Evolutionary conservation across 495 filamentous ascomycete genomes (phyloP).

Genomic region (Cercophora samala): DNA sequence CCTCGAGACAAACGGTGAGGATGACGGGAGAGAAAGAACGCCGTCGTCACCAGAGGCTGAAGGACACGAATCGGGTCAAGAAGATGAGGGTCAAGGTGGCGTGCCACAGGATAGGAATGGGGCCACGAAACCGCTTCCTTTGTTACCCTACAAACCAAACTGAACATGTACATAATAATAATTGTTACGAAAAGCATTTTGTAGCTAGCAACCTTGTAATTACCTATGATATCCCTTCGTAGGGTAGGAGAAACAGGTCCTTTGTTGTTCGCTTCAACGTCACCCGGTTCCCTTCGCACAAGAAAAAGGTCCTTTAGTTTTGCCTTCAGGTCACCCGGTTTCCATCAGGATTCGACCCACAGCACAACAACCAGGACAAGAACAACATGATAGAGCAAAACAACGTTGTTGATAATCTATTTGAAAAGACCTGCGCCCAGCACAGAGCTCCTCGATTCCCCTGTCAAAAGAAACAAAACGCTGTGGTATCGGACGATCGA

Average conservation of each 20-base stretch:
- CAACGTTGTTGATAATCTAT: slow-evolving; percentile 10
- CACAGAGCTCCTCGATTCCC: background rate
- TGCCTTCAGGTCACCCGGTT: background rate
- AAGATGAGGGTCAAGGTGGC: slow-evolving; percentile 1
- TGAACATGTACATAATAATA: slow-evolving; percentile 12
- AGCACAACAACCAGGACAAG: background rate
- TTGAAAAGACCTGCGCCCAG: background rate
- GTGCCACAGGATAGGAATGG: slow-evolving; percentile 13
- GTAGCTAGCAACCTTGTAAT: background rate
- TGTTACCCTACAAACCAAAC: slow-evolving; percentile 46
- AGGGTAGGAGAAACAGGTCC: background rate
- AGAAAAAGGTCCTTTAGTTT: background rate
- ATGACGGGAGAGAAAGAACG: background rate
- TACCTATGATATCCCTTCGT: background rate
- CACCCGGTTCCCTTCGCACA: too few species aligned
- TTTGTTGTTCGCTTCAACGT: background rate
- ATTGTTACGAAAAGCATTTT: slow-evolving; percentile 5
- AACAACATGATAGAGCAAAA: background rate
- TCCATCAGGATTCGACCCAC: background rate
- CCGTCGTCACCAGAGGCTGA: background rate
- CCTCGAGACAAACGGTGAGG: background rate
- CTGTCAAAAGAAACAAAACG: slow-evolving; percentile 24
- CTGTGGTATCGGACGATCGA: slow-evolving; percentile 28
- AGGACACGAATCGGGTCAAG: slow-evolving; percentile 2
- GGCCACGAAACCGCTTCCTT: slow-evolving; percentile 48